Base-by-base conservation (phyloP, 73 alveolate species). In the Symbiodinium natans region DNA sequence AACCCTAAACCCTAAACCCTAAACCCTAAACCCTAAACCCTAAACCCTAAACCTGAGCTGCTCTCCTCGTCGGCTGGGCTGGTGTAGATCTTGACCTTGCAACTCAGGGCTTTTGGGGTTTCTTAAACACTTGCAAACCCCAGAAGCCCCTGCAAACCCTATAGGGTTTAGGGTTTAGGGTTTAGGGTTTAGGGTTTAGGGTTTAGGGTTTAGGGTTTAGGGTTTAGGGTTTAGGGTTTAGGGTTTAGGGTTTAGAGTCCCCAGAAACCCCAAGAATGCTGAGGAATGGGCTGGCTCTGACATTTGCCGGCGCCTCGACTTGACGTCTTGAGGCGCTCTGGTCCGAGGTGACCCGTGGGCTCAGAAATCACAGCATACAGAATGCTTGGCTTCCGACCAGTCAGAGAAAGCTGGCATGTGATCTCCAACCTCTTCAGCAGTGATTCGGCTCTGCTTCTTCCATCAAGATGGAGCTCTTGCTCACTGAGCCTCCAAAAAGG, bases 401-500 rank as follows among this genome's bases (percentile, higher is more conserved):
- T 88, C 95, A 40, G 71, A 80, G 25, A 88, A 10, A 19, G 86
- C 17, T 17, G 95, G 68, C 33, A 88, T 88, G 54, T 88, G 95
- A 63, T 88, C 95, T 88, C 95, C 95, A 34, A 88, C 95, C 95
- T 88, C n/a, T n/a, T n/a, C n/a, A 38, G 48, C 13, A 6, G 38
- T 34, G 54, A 11, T 9, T 41, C 41, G 48, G 34, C 40, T 41
- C 92, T 2, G 13, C 88, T n/a, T n/a, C n/a, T n/a, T n/a, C n/a
- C n/a, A n/a, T n/a, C n/a, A n/a, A n/a, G n/a, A n/a, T n/a, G n/a
- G n/a, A n/a, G n/a, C n/a, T n/a, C n/a, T n/a, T n/a, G n/a, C n/a
- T n/a, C 34, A 19, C n/a, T 40, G 40, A 42, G 38, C 95, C 95
- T 88, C 95, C 43, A 88, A 41, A 25, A 88, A 88, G 31, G 95